Evolutionary conservation across 176 grass and related monocot genomes (phyloP).

Genomic region (Stipa capillata): DNA sequence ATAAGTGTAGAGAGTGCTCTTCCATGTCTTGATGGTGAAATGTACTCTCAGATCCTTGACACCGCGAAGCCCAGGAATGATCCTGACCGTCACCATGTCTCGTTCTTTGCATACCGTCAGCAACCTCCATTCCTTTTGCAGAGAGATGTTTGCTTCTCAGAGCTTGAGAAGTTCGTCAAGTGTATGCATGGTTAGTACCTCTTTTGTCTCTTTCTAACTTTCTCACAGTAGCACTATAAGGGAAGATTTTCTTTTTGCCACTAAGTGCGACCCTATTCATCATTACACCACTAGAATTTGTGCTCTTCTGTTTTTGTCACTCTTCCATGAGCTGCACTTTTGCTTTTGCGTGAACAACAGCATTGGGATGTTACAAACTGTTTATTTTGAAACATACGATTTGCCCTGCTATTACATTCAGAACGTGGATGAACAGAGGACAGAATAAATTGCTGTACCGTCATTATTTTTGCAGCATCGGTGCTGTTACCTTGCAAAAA

Average conservation of each 20-base stretch:
- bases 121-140: slow-evolving; percentile 36
- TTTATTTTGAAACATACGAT: background rate
- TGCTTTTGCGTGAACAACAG: background rate
- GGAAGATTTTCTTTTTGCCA: no score
- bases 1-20: slow-evolving; percentile 56
- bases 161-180: slow-evolving; percentile 62
- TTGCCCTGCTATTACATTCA: background rate
- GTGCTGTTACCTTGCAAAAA: background rate
- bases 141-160: slow-evolving; percentile 33
- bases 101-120: slow-evolving; percentile 64
- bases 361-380: background rate
- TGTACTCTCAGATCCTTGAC: slow-evolving; percentile 56
- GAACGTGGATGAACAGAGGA: background rate
- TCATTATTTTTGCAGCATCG: background rate
- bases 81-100: slow-evolving; percentile 62
- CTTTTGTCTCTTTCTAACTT: background rate
- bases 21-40: slow-evolving; percentile 43
- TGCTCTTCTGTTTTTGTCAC: background rate
- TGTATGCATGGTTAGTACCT: slow-evolving; percentile 72
- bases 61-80: slow-evolving; percentile 64
- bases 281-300: no score
- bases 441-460: background rate
- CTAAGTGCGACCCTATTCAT: no score
- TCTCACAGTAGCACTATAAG: background rate
- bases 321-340: background rate